Base-by-base conservation (phyloP, 1,139 yeast genomes). In the Blastobotrys raffinosifermentans region DNA sequence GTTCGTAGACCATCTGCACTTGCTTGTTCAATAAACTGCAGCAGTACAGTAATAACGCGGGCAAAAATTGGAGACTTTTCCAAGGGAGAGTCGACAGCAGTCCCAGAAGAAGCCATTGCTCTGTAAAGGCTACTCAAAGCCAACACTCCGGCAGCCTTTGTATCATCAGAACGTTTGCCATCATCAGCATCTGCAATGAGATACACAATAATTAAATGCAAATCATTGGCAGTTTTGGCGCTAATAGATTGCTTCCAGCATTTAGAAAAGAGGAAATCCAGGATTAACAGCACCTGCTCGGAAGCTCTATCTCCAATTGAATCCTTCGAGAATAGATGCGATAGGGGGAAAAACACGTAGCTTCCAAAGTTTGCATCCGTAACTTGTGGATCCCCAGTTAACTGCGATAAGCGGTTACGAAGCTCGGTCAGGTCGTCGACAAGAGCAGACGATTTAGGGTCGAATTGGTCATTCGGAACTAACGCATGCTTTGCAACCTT, bases 331-430 rank as follows among this genome's bases (percentile, higher is more conserved):
- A 80, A 55, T 2, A 79, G 52, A 40, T 69, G 68, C 1, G 77
- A 68, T 1, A 80, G 47, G 0, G 87, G 86, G 19, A 75, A 70
- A 53, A 77, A 78, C 2, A 79, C 65, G 44, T 78, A 77, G 47
- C 79, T 84, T 0, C 80, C 83, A 15, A 78, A 53, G 22, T 63
- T 63, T 0, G 64, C 48, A 0, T 75, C 61, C 3, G 18, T 30
- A 66, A 38, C 32, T 20, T 38, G 40, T 23, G 40, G 46, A 7
- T 51, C 46, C n/a, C 37, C 22, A 9, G 35, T 27, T n/a, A 50
- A 37, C 4, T 34, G 19, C 14, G 39, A 26, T 21, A 55, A 42
- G 3, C 34, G 31, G 2, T 15, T 17, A 17, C 37, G 27, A 25
- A 54, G 36, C 3, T 26, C 22, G 18, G 42, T 40, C 20, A 73